Evolutionary conservation across 352 stramenopile species (phyloP).

Genomic region (Phytophthora pluvialis): DNA sequence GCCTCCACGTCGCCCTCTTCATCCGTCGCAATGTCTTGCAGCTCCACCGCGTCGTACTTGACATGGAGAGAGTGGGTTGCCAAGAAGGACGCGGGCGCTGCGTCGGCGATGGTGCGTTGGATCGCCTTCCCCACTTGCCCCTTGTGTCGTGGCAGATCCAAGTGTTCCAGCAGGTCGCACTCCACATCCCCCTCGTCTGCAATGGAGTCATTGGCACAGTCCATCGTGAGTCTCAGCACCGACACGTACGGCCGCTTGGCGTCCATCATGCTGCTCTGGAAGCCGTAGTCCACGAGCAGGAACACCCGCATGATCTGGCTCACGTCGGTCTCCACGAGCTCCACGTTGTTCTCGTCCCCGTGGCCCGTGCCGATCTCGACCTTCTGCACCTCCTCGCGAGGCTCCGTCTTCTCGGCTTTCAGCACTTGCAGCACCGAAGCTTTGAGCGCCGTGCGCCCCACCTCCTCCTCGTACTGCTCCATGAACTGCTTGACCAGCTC

Average conservation of each 20-base stretch:
- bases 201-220: slow-evolving; percentile 50
- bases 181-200: slow-evolving; percentile 31
- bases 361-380: slow-evolving; percentile 43
- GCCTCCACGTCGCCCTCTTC: slow-evolving; percentile 24
- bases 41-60: slow-evolving; percentile 59
- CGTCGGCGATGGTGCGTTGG: slow-evolving; percentile 51
- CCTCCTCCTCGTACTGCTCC: slow-evolving; percentile 55
- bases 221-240: slow-evolving; percentile 58
- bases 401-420: slow-evolving; percentile 55
- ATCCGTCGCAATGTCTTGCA: slow-evolving; percentile 44
- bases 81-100: slow-evolving; percentile 42
- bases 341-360: slow-evolving; percentile 37
- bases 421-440: slow-evolving; percentile 54
- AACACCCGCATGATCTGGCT: slow-evolving; percentile 56
- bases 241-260: slow-evolving; percentile 62
- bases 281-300: slow-evolving; percentile 65
- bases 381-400: slow-evolving; percentile 47
- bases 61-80: slow-evolving; percentile 50
- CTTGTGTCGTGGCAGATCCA: slow-evolving; percentile 57
- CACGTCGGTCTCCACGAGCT: slow-evolving; percentile 48
- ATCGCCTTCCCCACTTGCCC: slow-evolving; percentile 50
- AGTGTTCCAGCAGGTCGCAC: slow-evolving; percentile 68
- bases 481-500: slow-evolving; percentile 58
- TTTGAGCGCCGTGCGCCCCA: slow-evolving; percentile 48
- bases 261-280: slow-evolving; percentile 64